Conservation (phyloP, 2,329 filamentous ascomycete genomes). For the Monilinia vaccinii-corymbosi region DNA sequence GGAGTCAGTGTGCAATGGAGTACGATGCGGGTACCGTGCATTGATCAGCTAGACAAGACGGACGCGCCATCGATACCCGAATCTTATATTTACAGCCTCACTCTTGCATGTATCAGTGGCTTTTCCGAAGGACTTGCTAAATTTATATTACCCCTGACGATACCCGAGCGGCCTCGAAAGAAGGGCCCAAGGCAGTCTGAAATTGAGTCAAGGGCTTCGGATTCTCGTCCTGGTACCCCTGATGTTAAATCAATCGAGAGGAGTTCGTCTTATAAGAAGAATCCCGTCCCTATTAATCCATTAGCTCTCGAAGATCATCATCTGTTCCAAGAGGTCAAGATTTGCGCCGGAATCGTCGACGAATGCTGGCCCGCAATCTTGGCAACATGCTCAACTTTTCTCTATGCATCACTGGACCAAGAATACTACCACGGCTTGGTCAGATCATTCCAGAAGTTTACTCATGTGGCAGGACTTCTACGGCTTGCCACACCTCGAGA, state of each 20-base stretch:
- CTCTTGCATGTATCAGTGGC: conserved; percentile 78
- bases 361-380: conserved; percentile 93
- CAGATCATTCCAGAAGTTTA: conserved; percentile 86
- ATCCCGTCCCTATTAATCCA: conserved; percentile 77
- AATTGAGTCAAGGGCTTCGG: conserved; percentile 17
- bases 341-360: conserved; percentile 75
- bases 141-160: conserved; percentile 84
- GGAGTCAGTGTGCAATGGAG: conserved; percentile 93
- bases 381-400: conserved; percentile 88
- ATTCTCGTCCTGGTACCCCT: conserved; percentile 16
- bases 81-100: conserved; percentile 86
- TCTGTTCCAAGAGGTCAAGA: conserved; percentile 59
- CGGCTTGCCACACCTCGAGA: conserved; percentile 80
- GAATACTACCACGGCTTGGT: conserved; percentile 92
- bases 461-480: conserved; percentile 85
- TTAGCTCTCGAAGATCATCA: conserved; percentile 65
- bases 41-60: conserved; percentile 89
- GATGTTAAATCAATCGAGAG: conserved; percentile 39
- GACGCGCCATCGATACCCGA: conserved; percentile 78
- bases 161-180: conserved; percentile 59
- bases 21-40: conserved; percentile 72
- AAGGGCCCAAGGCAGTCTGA: conserved; percentile 28
- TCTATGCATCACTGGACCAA: conserved; percentile 83
- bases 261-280: conserved; percentile 61
- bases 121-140: conserved; percentile 89